Evolutionary conservation across 495 filamentous ascomycete species (phyloP), one percentile per base, ranked within the genome.

Genomic region (Pyrenula massariospora): DNA sequence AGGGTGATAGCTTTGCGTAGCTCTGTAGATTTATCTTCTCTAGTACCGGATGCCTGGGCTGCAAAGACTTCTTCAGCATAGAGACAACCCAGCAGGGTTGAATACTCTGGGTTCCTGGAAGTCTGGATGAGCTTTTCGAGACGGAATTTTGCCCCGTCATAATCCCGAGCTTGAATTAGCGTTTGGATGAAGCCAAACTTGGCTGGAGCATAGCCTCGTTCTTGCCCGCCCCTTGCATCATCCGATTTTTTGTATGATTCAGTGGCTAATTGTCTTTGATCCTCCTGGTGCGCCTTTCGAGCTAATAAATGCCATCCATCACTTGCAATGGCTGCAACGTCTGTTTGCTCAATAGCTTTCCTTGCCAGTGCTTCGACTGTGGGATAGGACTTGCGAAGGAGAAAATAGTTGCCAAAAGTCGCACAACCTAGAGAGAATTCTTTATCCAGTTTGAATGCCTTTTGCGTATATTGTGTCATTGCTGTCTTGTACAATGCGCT

Each of bases 231-330:
- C 58, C 94, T 77, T 48, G 93, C 88, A 63, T 88, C 84, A 65
- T 98, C 94, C 1, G 94, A 88, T 58, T 87, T 84, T 42, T 81
- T 78, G 68, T 97, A 98, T 66, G 82, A 93, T 55, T 94, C 88
- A 11, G 73, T 75, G 3, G 93, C 91, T 48, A 78, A 82, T 11
- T 83, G 70, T 21, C 76, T 63, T 53, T 96, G 83, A 24, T 74
- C 71, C 58, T 78, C 75, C 48, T 87, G 88, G 68, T 98, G 93
- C 58, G 88, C 84, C 64, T 94, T 96, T 50, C 91, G 77, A 12
- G 88, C 93, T 12, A 97, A 82, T 2, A 95, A 71, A 69, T 95
- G 97, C 90, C 90, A 96, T 21, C 92, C 93, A 63, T 98, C 93
- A 66, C 90, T 95, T 1, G 91, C 91, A 66, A 97, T 88, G 12